These are phyloP conservation scores for Trichoderma erinaceum DNA, from an alignment of 495 filamentous ascomycete genomes.

Conservation along the genomic window DNA sequence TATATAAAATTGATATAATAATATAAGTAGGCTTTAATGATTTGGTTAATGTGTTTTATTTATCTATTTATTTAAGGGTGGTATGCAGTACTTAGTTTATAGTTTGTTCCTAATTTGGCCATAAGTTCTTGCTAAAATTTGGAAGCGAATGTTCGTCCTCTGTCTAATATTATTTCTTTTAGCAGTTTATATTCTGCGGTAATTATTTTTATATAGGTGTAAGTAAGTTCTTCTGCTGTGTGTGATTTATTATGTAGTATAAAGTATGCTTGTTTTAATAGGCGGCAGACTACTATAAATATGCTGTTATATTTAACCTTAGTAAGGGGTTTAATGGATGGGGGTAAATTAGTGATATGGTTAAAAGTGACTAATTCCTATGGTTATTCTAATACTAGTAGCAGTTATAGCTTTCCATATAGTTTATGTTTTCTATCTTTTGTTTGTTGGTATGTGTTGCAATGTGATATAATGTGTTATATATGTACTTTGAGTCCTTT, in stretches of 20 bases:
- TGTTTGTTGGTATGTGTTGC: background rate
- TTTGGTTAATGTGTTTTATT: no score
- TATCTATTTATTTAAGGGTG: no score
- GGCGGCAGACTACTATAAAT: background rate
- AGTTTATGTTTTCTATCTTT: background rate
- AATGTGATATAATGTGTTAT: background rate
- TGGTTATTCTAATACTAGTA: background rate
- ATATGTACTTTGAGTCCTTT: background rate
- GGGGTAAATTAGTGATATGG: background rate
- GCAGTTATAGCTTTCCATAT: background rate
- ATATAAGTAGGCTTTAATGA: no score
- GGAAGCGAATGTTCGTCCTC: background rate
- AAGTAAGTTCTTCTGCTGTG: background rate
- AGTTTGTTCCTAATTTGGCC: no score
- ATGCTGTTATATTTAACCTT: background rate
- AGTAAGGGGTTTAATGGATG: background rate
- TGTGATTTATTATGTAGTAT: background rate
- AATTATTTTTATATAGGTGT: constrained; percentile 1
- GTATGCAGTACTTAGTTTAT: no score
- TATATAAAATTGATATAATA: no score
- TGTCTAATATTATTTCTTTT: background rate
- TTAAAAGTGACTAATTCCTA: no score
- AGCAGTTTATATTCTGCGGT: background rate
- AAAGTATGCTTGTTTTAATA: constrained; percentile 1
- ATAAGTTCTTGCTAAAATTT: no score